Base-by-base conservation (phyloP, 495 filamentous ascomycete genomes). In the Chaetomium cochliodes region DNA sequence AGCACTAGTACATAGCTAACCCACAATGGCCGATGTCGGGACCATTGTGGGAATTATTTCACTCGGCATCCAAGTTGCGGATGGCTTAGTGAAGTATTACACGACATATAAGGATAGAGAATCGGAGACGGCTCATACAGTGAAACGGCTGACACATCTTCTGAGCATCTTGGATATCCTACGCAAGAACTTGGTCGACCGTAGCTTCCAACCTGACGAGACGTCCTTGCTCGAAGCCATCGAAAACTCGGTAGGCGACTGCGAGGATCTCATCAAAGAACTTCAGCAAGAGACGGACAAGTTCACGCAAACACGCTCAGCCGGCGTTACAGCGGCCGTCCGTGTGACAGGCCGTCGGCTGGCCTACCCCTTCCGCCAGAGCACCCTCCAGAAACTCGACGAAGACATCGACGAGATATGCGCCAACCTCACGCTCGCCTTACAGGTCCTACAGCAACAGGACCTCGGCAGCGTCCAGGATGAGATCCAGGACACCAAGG, bases 401-500 rank as follows among this genome's bases (percentile, higher is more conserved):
- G 55, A 58, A 8, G 39, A 58, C 55, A 58, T 57, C 55, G 55
- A 46, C 22, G 55, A 58, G 55, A 44, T 58, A 44, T 46, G 55
- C 22, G 22, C 55, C 1, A 44, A 46, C 18, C 55, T 58, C 20
- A 28, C 37, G 2, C 55, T 44, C 3, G 39, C 55, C 23, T 39
- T 58, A 2, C 39, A 58, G 39, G 55, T 58, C 22, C 39, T 58
- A 22, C 55, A 58, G 39, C 55, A 58, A 12, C 55, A 58, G 13
- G 55, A 58, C 22, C 3, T 58, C 12, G 22, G 55, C 22, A 44
- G 22, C 13, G 55, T 46, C 18, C 55, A n/a, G 15, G 39, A 58
- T 28, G 55, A 58, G 20, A 11, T 44, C 22, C 37, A 26, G 5
- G 23, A 46, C 23, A 58, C 55, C 55, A 42, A 58, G 13, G 37